Conservation (phyloP, 257 asterid genomes). For the Penstemon eatonii region DNA sequence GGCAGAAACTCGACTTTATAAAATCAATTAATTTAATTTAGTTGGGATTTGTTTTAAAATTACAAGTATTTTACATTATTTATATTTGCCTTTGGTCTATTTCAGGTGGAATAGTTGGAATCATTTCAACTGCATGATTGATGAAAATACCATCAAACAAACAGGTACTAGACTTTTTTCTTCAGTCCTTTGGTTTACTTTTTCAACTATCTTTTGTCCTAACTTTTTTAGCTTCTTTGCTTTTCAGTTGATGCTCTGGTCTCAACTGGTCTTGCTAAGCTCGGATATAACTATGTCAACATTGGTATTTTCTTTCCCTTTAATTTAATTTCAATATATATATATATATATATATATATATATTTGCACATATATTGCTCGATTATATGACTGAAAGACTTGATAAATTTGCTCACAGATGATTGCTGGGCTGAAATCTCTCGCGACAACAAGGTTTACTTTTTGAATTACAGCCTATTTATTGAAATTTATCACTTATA, state of each 20-base stretch:
- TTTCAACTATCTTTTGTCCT: background rate
- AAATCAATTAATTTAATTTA: background rate
- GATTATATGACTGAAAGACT: constrained; percentile 24
- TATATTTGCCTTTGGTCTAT: background rate
- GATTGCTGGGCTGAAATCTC: constrained; percentile 85
- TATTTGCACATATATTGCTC: no score
- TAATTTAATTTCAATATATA: no score
- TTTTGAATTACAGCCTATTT: background rate
- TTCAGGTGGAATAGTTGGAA: constrained; percentile 97
- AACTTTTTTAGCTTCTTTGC: constrained; percentile 7
- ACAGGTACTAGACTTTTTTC: constrained; percentile 47
- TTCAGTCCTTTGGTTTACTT: background rate
- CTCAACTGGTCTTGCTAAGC: constrained; percentile 86
- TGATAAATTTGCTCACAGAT: constrained; percentile 43
- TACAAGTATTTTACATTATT: no score
- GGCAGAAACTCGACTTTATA: no score
- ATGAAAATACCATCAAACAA: constrained; percentile 70
- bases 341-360: no score
- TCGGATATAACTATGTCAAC: constrained; percentile 78
- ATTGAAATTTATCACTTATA: no score
- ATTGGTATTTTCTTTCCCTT: constrained; percentile 51
- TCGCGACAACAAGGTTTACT: constrained; percentile 60
- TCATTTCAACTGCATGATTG: constrained; percentile 65
- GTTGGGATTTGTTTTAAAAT: background rate
- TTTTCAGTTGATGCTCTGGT: constrained; percentile 84